Evolutionary conservation across 1,139 yeast genomes (phyloP), one percentile per base, ranked within the genome.

Genomic region (Saccharomyces hybrid): DNA sequence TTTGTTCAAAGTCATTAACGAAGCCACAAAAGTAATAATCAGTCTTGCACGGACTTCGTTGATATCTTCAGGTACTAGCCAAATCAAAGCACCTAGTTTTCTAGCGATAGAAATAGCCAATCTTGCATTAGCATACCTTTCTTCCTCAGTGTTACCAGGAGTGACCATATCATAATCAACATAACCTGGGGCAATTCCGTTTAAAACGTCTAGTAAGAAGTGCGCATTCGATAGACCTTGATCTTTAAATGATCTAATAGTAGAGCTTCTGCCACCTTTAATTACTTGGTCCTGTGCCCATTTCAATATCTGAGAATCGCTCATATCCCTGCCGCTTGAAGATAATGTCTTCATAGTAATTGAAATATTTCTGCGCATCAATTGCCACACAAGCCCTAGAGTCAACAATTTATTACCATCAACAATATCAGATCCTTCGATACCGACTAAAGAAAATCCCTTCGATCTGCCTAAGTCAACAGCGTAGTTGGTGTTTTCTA

Each of bases 61-160:
- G 66, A 93, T 93, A 76, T 93, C 99, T 73, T 93, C 99, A n/a
- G 99, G 99, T 28, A 93, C 97, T 65, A 93, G 79, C 97, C 98
- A 93, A 66, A 93, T 93, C 70, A 95, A 82, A 48, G 97, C 99
- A 57, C 99, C 99, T 63, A 93, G 76, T 73, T 95, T 93, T 80
- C 99, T 87, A 41, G 99, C 99, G 68, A 93, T 93, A 1, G 99
- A 93, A 70, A 93, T 93, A 30, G 99, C 99, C 72, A 93, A 81
- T 75, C 88, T 88, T 32, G 99, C 98, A 70, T 93, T 93, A 47
- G 97, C 96, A 66, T 89, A 88, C 69, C 79, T 82, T 64, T 90
- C 96, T 60, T 90, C 97, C 32, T 86, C 95, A 41, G 86, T 81
- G 50, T 73, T 70, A 32, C 96, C 96, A 56, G 85, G 81, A 55